Base-by-base conservation (phyloP, 495 filamentous ascomycete genomes). In the Friedmanniomyces endolithicus region DNA sequence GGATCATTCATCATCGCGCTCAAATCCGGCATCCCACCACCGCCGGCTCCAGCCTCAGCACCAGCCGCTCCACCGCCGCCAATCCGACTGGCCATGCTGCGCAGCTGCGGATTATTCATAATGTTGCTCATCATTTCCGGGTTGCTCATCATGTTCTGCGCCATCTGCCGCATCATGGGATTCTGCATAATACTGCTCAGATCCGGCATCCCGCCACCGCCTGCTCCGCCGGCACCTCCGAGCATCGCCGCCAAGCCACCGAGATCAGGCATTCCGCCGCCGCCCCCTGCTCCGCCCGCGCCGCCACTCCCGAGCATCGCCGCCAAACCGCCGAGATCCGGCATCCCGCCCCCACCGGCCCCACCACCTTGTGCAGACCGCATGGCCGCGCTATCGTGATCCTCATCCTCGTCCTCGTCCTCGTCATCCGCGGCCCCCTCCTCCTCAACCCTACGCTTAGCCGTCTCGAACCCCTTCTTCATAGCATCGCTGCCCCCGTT, bases 131-230 rank as follows among this genome's bases (percentile, higher is more conserved):
- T 80, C 77, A 85, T 80, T 6, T 94, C 83, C 12, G 92, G 92
- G 70, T 98, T 96, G 68, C 80, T 85, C 90, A 96, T 96, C 40
- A 98, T 67, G 66, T 87, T 95, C 75, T 95, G 87, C 23, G 92
- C 92, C 87, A 96, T 95, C 72, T 74, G 84, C 40, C 88, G 74
- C 68, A 98, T 90, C 92, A 97, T 96, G 40, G 92, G 92, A 74
- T 98, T 97, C 71, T 71, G 87, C 92, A 98, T 96, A 65, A 98
- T 79, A 52, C 74, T 76, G 53, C 77, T 68, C 34, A 98, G 65
- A 70, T 96, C 90, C 3, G 89, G 89, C 85, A 90, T 87, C 34
- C 88, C 87, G 37, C 88, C 86, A 17, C 81, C 83, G 9, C 75
- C 72, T n/a, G 70, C 74, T 22, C 71, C 79, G 14, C 74, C 79